Evolutionary conservation across 2,329 filamentous ascomycete species (phyloP).

Genomic region (Simplicillium aogashimaense): DNA sequence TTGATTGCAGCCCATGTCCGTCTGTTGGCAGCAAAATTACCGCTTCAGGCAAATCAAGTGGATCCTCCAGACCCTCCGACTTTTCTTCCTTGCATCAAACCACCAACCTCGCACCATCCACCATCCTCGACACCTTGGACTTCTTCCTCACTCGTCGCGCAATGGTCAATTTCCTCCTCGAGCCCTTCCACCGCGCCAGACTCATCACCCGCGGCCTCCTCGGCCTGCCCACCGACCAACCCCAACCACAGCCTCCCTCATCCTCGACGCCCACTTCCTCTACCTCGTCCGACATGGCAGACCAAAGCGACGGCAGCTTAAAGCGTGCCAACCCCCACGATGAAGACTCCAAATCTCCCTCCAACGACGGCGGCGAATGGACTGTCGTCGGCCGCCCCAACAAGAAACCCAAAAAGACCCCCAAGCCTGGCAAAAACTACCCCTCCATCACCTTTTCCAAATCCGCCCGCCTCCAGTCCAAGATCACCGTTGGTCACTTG

Average conservation of each 20-base stretch:
- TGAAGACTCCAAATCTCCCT: conserved; percentile 18
- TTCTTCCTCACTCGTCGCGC: neutral
- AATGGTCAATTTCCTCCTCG: conserved; percentile 10
- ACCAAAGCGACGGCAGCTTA: conserved; percentile 27
- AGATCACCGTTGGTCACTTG: conserved; percentile 52
- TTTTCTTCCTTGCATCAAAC: no score
- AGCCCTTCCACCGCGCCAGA: conserved; percentile 10
- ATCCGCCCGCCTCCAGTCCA: conserved; percentile 47
- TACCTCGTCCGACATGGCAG: neutral
- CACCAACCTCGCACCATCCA: no score
- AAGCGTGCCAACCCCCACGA: conserved; percentile 42
- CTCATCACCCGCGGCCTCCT: conserved; percentile 8
- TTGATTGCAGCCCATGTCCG: no score
- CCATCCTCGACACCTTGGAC: no score
- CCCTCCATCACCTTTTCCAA: conserved; percentile 48
- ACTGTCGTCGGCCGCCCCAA: conserved; percentile 41
- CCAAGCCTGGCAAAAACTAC: conserved; percentile 45
- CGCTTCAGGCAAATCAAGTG: no score
- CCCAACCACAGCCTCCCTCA: no score
- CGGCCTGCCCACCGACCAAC: conserved; percentile 1
- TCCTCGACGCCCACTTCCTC: neutral
- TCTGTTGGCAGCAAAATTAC: no score
- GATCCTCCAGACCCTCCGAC: no score
- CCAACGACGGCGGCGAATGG: conserved; percentile 33
- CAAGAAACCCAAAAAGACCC: conserved; percentile 54